Conservation (phyloP, 495 filamentous ascomycete genomes). For the Neurospora cerealis region DNA sequence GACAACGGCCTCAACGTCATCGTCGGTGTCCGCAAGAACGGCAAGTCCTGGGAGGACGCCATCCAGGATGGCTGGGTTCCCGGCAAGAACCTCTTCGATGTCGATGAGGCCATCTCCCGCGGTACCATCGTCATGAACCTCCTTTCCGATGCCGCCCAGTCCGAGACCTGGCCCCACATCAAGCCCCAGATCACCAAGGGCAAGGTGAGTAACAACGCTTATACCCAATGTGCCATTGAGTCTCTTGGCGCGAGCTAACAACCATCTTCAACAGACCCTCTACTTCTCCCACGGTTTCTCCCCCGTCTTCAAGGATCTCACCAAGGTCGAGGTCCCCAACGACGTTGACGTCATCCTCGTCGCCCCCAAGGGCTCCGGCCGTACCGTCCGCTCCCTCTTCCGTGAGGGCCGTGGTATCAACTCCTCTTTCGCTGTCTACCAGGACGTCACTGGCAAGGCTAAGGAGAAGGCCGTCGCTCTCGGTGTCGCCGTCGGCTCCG, state of each 20-base stretch:
- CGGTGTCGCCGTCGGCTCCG: conserved; percentile 89
- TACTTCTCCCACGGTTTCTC: conserved; percentile 99
- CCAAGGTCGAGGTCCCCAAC: conserved; percentile 91
- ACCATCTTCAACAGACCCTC: conserved; percentile 55
- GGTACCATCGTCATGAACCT: conserved; percentile 99
- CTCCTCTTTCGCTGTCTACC: conserved; percentile 96
- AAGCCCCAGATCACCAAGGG: conserved; percentile 97
- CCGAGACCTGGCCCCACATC: conserved; percentile 94
- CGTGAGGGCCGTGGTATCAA: conserved; percentile 98
- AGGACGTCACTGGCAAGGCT: conserved; percentile 95
- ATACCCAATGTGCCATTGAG: not conserved
- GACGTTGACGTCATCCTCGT: conserved; percentile 99
- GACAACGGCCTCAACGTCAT: conserved; percentile 99
- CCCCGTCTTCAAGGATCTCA: conserved; percentile 97
- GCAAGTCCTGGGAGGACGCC: conserved; percentile 96
- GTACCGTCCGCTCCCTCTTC: conserved; percentile 96
- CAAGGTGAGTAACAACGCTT: conserved; percentile 50
- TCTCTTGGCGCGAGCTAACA: not conserved
- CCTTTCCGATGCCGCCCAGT: conserved; percentile 92
- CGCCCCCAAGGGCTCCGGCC: conserved; percentile 96
- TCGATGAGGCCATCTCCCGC: conserved; percentile 87
- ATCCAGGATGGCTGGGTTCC: conserved; percentile 95
- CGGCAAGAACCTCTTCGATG: conserved; percentile 95
- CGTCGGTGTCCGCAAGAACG: conserved; percentile 95
- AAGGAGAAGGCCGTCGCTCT: conserved; percentile 97